Base-by-base conservation (phyloP, 345 rosid species). In the Litchi chinensis region DNA sequence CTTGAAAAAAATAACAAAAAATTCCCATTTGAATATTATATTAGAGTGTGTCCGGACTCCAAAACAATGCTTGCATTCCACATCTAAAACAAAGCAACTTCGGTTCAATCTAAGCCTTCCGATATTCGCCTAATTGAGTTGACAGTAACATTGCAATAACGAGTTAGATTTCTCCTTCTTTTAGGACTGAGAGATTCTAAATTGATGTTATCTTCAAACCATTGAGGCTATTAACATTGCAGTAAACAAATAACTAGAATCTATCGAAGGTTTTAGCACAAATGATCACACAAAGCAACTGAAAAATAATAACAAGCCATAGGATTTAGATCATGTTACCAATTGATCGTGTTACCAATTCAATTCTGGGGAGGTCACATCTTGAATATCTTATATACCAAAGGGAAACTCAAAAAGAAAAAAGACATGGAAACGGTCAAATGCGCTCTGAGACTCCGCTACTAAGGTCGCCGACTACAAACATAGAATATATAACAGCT, bases 351-450 rank as follows among this genome's bases (percentile, higher is more conserved):
- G 19, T 8, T 50, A 11, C 72, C 65, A 65, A 65, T 24, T 32
- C 32, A 37, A 66, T 43, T 43, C 18, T 39, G 7, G 19, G 62
- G 12, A n/a, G 62, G 12, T 46, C 78, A n/a, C 40, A 32, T 37
- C 32, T 76, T n/a, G 78, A n/a, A 21, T 32, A 46, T 46, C 52
- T 46, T 46, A 46, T 46, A 46, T 54, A 54, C 65, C 48, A 16
- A 57, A 12, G 40, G 12, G 40, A 43, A 22, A 22, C 19, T 22
- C 65, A 22, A 52, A 21, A 26, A 50, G 11, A 37, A 46, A 15
- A 65, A 28, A 10, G 59, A 44, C 65, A 66, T n/a, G 50, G 59
- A 75, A 44, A 39, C 10, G 77, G n/a, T 60, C 43, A n/a, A 19
- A 22, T 26, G 59, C 63, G 8, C 63, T 13, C 21, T 57, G 37